phyloP scores from a whole-genome alignment of 78 protist species.

The Dictyostelium brefeldianum region DNA sequence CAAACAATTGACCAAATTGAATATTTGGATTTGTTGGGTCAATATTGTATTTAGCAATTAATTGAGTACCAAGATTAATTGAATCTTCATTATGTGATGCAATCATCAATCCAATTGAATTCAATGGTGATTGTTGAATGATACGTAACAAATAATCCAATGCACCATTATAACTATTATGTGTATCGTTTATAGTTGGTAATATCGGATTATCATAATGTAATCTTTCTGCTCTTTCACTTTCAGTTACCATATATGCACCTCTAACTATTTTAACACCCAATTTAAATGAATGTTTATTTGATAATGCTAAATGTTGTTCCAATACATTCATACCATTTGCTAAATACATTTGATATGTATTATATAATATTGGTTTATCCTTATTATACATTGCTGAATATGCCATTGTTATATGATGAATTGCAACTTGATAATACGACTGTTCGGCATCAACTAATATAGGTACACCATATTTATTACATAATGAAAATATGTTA shows the following conservation, averaged over 20 bases:
- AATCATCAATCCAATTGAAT: constrained; percentile 60
- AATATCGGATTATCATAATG: constrained; percentile 37
- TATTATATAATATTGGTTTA: constrained; percentile 74
- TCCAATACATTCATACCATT: constrained; percentile 42
- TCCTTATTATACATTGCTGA: constrained; percentile 50
- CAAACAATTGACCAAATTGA: constrained; percentile 84
- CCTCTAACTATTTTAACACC: constrained; percentile 84
- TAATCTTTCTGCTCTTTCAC: constrained; percentile 44
- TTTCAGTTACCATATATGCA: constrained; percentile 75
- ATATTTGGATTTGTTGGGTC: constrained; percentile 39
- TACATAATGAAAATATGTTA: constrained; percentile 30
- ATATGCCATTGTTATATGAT: constrained; percentile 62
- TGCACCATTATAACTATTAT: constrained; percentile 67
- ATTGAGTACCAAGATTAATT: constrained; percentile 13
- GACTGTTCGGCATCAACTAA: constrained; percentile 83
- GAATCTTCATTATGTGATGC: constrained; percentile 83
- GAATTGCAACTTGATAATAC: constrained; percentile 81
- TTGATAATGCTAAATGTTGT: constrained; percentile 17
- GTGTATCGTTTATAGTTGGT: constrained; percentile 70
- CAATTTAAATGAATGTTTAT: constrained; percentile 22
- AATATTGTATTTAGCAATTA: constrained; percentile 27
- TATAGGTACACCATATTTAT: constrained; percentile 35
- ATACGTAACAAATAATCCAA: constrained; percentile 15
- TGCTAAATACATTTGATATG: constrained; percentile 76
- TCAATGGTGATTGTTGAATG: not conserved